Percentiles rank a stretch among this genome's conserved stretches.
phyloP scores from a whole-genome alignment of 306 rosid genomes.

The Cicer chorassanicum region DNA sequence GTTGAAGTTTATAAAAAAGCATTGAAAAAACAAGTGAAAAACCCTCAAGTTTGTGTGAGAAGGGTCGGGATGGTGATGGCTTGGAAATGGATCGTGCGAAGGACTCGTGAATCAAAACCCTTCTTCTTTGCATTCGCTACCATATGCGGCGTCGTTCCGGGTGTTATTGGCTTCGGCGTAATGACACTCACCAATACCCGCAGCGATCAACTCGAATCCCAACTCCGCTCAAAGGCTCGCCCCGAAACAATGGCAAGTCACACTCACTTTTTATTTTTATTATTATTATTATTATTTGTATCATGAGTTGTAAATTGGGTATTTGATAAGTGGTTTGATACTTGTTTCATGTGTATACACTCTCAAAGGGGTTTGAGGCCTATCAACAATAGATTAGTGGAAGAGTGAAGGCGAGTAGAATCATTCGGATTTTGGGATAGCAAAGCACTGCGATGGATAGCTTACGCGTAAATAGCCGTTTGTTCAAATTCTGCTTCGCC shows the following conservation, averaged over 20 bases:
- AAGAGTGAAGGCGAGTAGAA: background rate
- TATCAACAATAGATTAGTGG: background rate
- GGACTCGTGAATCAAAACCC: conserved; percentile 81
- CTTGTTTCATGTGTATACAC: too few species aligned
- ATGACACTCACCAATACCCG: conserved; percentile 76
- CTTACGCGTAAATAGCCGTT: too few species aligned
- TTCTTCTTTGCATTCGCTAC: conserved; percentile 89
- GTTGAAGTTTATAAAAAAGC: too few species aligned
- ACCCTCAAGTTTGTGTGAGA: too few species aligned
- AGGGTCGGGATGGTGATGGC: conserved; percentile 36
- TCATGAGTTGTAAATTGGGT: too few species aligned
- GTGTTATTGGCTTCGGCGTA: conserved; percentile 76
- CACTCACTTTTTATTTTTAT: background rate
- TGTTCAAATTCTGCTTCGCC: too few species aligned
- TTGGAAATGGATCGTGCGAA: conserved; percentile 81
- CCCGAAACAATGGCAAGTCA: conserved; percentile 69
- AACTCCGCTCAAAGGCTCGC: conserved; percentile 80
- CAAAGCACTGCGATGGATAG: too few species aligned
- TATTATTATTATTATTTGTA: too few species aligned
- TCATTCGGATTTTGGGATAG: background rate
- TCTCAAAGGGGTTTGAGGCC: background rate
- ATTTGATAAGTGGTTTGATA: too few species aligned
- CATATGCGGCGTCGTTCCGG: conserved; percentile 85
- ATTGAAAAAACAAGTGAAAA: too few species aligned
- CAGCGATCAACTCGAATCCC: conserved; percentile 74